phyloP scores from a whole-genome alignment of 306 rosid genomes.

The Cyclanthera cordifolia region DNA sequence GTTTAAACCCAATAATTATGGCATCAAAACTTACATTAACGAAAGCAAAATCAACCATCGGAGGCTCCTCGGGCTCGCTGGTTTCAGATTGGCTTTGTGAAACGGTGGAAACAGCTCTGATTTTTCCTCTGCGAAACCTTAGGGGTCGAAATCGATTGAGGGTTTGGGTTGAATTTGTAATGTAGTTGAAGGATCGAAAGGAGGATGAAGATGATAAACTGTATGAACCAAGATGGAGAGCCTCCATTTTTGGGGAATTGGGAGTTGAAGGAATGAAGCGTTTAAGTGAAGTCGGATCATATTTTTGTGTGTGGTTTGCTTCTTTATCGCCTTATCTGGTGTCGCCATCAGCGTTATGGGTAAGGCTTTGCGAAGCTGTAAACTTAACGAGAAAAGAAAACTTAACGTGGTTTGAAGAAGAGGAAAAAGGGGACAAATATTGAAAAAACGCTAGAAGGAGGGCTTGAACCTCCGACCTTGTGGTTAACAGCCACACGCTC shows the following conservation, averaged over 20 bases:
- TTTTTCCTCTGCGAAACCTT: constrained; percentile 23
- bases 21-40: constrained; percentile 41
- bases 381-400: not conserved
- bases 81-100: constrained; percentile 40
- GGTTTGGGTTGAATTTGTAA: constrained; percentile 23
- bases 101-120: constrained; percentile 50
- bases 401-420: too few species aligned
- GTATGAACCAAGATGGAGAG: constrained; percentile 29
- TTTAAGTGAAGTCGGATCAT: not conserved
- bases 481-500: constrained; percentile 92
- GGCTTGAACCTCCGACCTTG: constrained; percentile 87
- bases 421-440: not conserved
- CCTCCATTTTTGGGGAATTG: constrained; percentile 26
- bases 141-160: constrained; percentile 21
- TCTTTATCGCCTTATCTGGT: constrained; percentile 43
- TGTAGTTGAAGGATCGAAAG: constrained; percentile 25
- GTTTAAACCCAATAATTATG: not conserved
- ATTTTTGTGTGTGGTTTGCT: not conserved
- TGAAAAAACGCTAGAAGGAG: constrained; percentile 45
- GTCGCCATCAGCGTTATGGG: not conserved
- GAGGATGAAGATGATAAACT: constrained; percentile 7
- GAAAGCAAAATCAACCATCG: constrained; percentile 55
- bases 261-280: not conserved
- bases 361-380: not conserved
- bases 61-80: constrained; percentile 35